phyloP scores from a whole-genome alignment of 345 rosid genomes.

The Xanthoceras sorbifolium region DNA sequence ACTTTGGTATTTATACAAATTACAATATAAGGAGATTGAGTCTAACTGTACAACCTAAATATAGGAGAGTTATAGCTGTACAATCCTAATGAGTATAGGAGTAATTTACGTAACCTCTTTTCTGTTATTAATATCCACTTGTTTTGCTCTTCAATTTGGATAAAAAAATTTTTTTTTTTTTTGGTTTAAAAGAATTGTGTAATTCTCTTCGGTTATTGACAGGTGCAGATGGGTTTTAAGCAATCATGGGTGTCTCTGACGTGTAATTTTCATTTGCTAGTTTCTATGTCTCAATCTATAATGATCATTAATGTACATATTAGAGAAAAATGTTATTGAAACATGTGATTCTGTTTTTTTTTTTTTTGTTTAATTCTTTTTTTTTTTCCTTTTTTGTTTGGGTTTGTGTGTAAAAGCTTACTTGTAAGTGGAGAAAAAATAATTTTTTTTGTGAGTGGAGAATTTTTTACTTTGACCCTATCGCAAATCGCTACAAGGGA shows the following conservation, averaged over 20 bases:
- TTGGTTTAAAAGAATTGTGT: slow-evolving; percentile 27
- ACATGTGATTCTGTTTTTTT: slow-evolving; percentile 20
- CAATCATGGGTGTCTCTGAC: slow-evolving; percentile 37
- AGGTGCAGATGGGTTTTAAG: slow-evolving; percentile 52
- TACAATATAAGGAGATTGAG: too few relatives aligned
- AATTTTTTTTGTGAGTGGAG: too few relatives aligned
- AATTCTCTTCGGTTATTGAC: slow-evolving; percentile 34
- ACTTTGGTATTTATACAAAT: too few relatives aligned
- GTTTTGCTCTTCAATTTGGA: slow-evolving; percentile 35
- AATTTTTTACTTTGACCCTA: too few relatives aligned
- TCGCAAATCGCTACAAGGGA: too few relatives aligned
- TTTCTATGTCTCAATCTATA: slow-evolving; percentile 38
- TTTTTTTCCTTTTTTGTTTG: slow-evolving; percentile 21
- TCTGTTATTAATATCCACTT: slow-evolving; percentile 39
- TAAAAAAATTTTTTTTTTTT: slow-evolving; percentile 19
- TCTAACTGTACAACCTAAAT: too few relatives aligned
- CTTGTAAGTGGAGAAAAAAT: too few relatives aligned
- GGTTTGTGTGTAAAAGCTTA: slow-evolving; percentile 32
- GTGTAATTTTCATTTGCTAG: slow-evolving; percentile 41
- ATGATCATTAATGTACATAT: slow-evolving; percentile 42
- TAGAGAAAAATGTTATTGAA: slow-evolving; percentile 21
- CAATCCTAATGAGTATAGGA: too few relatives aligned
- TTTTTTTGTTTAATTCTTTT: too few relatives aligned
- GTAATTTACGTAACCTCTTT: too few relatives aligned
- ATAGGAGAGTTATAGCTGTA: too few relatives aligned